phyloP scores from a whole-genome alignment of 306 rosid genomes.

The Inga laurina region DNA sequence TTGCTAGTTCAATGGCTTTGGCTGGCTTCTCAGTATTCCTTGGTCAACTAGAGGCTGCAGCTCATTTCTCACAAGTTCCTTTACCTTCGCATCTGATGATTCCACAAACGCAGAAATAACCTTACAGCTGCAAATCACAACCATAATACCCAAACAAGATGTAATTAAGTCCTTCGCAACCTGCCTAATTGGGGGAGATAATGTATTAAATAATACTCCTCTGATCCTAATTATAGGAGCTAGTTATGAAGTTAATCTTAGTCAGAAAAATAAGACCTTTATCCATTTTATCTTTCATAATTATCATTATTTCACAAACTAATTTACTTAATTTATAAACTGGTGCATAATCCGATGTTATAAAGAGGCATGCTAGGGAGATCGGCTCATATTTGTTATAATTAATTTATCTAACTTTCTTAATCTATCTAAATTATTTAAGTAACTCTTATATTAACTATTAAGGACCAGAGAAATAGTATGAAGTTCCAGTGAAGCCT shows the following conservation, averaged over 20 bases:
- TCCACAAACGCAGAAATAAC: slow-evolving; percentile 78
- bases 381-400: no score
- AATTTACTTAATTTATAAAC: no score
- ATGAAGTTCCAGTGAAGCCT: slow-evolving; percentile 18
- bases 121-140: slow-evolving; percentile 69
- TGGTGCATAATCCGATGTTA: no score
- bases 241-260: no score
- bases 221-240: not conserved
- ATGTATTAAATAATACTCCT: not conserved
- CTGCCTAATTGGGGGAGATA: not conserved
- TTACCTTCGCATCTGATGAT: slow-evolving; percentile 62
- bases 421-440: not conserved
- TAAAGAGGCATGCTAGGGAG: not conserved
- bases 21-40: slow-evolving; percentile 56
- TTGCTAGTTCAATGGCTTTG: slow-evolving; percentile 33
- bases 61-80: slow-evolving; percentile 56
- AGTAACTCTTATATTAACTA: not conserved
- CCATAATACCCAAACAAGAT: slow-evolving; percentile 12
- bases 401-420: not conserved
- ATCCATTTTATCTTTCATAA: no score
- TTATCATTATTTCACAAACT: no score
- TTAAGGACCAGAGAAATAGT: not conserved
- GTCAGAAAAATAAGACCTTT: no score
- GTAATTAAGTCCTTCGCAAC: slow-evolving; percentile 4
- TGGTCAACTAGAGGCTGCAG: slow-evolving; percentile 68